Percentiles rank a stretch among this genome's conserved stretches.
Evolutionary conservation across 257 asterid genomes (phyloP).

Genomic region (Solanum bulbocastanum): DNA sequence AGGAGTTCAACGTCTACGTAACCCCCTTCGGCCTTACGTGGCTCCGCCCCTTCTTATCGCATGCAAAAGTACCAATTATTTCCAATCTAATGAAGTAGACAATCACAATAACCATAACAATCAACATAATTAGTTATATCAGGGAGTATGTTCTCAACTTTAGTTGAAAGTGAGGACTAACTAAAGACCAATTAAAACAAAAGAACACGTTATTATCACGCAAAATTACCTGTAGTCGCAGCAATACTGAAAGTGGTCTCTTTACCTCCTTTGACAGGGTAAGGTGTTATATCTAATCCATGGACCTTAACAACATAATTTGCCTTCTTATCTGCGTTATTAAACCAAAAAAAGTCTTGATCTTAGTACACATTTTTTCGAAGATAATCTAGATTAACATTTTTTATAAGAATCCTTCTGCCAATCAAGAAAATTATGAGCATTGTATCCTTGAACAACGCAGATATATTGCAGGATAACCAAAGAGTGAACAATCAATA

Average conservation of each 20-base stretch:
- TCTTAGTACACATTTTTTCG: background rate
- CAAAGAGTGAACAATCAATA: background rate
- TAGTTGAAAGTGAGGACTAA: background rate
- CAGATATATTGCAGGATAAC: background rate
- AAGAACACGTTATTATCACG: background rate
- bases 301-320: slow-evolving; percentile 26
- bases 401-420: background rate
- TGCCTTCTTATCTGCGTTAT: slow-evolving; percentile 15
- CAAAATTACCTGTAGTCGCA: slow-evolving; percentile 18
- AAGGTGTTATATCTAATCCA: slow-evolving; percentile 32
- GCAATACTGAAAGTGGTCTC: slow-evolving; percentile 21
- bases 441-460: background rate
- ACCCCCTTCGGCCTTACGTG: background rate
- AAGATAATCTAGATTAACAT: background rate
- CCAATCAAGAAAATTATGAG: background rate
- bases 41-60: background rate
- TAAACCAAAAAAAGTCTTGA: background rate
- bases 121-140: background rate
- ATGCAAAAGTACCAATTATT: background rate
- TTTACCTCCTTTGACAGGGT: slow-evolving; percentile 22
- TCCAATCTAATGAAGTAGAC: background rate
- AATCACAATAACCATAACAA: background rate
- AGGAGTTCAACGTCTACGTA: background rate
- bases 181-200: background rate
- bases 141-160: background rate